These are phyloP conservation scores for Ustilago trichophora DNA, from an alignment of 1,284 basidiomycete species.

Conservation along the genomic window DNA sequence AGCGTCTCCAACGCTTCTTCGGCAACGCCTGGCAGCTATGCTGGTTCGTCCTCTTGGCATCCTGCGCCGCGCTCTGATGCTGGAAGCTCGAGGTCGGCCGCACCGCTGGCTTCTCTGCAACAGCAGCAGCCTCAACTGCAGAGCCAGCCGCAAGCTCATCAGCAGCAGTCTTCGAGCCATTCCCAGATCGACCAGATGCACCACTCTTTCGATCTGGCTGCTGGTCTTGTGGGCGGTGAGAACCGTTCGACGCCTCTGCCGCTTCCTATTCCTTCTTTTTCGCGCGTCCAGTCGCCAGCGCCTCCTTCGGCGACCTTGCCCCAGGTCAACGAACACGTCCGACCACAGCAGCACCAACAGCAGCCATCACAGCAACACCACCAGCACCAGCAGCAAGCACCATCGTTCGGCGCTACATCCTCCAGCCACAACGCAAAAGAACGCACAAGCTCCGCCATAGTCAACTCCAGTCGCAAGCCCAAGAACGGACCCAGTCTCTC, in stretches of 20 bases:
- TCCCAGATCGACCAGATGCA: constrained; percentile 12
- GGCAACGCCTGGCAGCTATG: constrained; percentile 29
- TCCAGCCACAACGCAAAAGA: not conserved
- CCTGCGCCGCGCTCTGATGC: constrained; percentile 15
- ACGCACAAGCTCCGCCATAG: not conserved
- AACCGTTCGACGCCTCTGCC: constrained; percentile 11
- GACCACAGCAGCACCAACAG: not conserved
- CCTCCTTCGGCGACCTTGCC: constrained; percentile 2
- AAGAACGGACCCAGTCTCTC: constrained; percentile 11
- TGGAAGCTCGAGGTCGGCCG: constrained; percentile 11
- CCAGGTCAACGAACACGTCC: constrained; percentile 1
- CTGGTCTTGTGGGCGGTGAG: constrained; percentile 6
- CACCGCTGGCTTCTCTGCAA: constrained; percentile 11
- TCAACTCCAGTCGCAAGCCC: constrained; percentile 1
- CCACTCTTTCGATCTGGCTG: constrained; percentile 16
- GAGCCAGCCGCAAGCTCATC: constrained; percentile 1
- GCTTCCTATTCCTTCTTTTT: constrained; percentile 35
- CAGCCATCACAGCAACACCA: not conserved
- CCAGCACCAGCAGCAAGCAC: not conserved
- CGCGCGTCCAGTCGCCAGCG: constrained; percentile 30
- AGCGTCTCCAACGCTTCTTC: constrained; percentile 23
- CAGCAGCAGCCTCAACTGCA: constrained; percentile 4
- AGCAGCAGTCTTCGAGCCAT: not conserved
- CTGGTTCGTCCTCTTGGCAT: constrained; percentile 33
- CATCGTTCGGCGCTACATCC: not conserved